Evolutionary conservation across 768 basidiomycete species (phyloP).

Genomic region (Scleroderma citrinum): DNA sequence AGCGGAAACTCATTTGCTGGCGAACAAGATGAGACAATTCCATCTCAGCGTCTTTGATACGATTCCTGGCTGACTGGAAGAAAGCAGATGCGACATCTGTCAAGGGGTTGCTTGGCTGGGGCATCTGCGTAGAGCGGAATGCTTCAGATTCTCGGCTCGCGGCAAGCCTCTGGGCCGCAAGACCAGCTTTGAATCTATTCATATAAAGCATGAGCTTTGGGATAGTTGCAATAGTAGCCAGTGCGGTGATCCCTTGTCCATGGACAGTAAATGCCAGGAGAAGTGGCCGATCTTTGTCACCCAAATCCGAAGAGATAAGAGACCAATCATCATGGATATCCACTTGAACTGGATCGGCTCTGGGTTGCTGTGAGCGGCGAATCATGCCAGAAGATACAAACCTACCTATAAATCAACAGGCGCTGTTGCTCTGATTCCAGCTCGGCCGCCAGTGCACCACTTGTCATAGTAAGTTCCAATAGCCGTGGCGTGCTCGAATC

Average conservation of each 20-base stretch:
- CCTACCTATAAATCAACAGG: constrained; percentile 69
- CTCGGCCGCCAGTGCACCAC: constrained; percentile 57
- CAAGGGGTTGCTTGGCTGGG: constrained; percentile 73
- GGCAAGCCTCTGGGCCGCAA: constrained; percentile 67
- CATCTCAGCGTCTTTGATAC: constrained; percentile 62
- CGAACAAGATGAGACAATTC: constrained; percentile 55
- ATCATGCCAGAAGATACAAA: constrained; percentile 2
- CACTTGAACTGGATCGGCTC: constrained; percentile 73
- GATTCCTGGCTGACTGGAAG: constrained; percentile 64
- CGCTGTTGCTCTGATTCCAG: constrained; percentile 75
- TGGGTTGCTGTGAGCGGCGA: constrained; percentile 22
- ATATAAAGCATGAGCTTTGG: constrained; percentile 71
- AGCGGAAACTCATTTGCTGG: constrained; percentile 69
- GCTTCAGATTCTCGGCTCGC: constrained; percentile 75
- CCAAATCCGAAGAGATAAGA: constrained; percentile 33
- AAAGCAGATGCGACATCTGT: constrained; percentile 85
- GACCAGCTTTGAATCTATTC: constrained; percentile 67
- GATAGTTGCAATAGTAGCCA: constrained; percentile 68
- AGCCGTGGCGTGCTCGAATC: constrained; percentile 41
- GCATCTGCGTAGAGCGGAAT: constrained; percentile 65
- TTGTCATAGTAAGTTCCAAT: constrained; percentile 71
- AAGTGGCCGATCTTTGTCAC: constrained; percentile 45
- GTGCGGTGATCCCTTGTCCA: constrained; percentile 60
- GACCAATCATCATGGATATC: constrained; percentile 83
- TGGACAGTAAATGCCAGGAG: constrained; percentile 70